Evolutionary conservation across 257 asterid species (phyloP).

Genomic region (Mentha longifolia): DNA sequence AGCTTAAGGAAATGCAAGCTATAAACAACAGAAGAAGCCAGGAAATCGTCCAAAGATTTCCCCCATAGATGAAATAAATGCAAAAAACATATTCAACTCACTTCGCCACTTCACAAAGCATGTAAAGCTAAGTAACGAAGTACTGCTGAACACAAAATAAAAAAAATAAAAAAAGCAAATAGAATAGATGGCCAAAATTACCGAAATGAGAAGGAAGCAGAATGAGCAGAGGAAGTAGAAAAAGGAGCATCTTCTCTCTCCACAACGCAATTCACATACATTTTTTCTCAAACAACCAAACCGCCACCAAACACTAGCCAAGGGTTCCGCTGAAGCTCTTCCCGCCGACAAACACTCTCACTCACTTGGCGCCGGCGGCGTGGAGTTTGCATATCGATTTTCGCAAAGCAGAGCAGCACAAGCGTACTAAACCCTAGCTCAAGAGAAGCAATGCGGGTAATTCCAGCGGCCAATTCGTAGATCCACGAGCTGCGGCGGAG

Average conservation of each 20-base stretch:
- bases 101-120: conserved; percentile 15
- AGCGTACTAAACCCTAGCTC: conserved; percentile 45
- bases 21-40: neutral
- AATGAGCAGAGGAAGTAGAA: conserved; percentile 65
- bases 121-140: conserved; percentile 1
- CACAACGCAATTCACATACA: conserved; percentile 48
- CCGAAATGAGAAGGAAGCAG: conserved; percentile 63
- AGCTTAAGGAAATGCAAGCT: neutral
- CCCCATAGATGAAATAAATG: neutral
- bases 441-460: conserved; percentile 53
- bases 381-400: conserved; percentile 49
- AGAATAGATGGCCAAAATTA: conserved; percentile 32
- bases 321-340: conserved; percentile 50
- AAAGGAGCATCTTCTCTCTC: conserved; percentile 73
- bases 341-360: conserved; percentile 46
- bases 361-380: conserved; percentile 42
- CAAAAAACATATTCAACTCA: neutral
- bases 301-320: conserved; percentile 36
- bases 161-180: conserved; percentile 10
- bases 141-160: neutral
- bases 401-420: conserved; percentile 18
- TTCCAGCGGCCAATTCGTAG: conserved; percentile 39
- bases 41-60: conserved; percentile 11
- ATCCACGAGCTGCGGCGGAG: conserved; percentile 53
- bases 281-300: conserved; percentile 50